Conservation (phyloP, 139 green algal species). For the Chlorella vulgaris region DNA sequence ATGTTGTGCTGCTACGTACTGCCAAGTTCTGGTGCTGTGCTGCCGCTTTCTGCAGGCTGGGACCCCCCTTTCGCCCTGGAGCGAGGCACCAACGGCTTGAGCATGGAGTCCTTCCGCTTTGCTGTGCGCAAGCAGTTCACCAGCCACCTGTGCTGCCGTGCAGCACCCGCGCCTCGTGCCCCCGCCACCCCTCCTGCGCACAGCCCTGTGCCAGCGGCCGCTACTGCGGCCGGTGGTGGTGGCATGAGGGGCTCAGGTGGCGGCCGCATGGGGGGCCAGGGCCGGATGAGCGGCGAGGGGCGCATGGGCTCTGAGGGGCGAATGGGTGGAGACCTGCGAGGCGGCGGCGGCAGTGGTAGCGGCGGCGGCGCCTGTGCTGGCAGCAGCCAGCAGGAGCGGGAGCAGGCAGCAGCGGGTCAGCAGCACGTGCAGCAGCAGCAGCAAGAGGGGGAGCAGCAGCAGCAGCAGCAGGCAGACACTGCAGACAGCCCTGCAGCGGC, state of each 20-base stretch:
- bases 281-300: background rate
- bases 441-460: background rate
- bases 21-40: background rate
- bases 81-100: conserved; percentile 59
- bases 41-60: conserved; percentile 42
- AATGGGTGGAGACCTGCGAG: background rate
- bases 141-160: conserved; percentile 56
- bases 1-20: conserved; percentile 23
- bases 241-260: background rate
- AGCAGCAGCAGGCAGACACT: too few species aligned
- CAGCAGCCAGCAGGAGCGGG: background rate
- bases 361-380: background rate
- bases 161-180: background rate
- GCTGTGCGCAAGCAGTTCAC: conserved; percentile 63
- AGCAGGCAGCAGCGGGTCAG: background rate
- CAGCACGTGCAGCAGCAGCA: background rate
- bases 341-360: background rate
- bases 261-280: background rate
- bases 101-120: conserved; percentile 63
- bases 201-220: background rate
- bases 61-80: conserved; percentile 63
- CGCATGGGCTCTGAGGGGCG: background rate
- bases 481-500: too few species aligned
- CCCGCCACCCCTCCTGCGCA: background rate
- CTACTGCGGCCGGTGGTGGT: background rate